Percentiles rank a stretch among this genome's conserved stretches.
phyloP scores from a whole-genome alignment of 345 rosid species.

The Jatropha curcas region DNA sequence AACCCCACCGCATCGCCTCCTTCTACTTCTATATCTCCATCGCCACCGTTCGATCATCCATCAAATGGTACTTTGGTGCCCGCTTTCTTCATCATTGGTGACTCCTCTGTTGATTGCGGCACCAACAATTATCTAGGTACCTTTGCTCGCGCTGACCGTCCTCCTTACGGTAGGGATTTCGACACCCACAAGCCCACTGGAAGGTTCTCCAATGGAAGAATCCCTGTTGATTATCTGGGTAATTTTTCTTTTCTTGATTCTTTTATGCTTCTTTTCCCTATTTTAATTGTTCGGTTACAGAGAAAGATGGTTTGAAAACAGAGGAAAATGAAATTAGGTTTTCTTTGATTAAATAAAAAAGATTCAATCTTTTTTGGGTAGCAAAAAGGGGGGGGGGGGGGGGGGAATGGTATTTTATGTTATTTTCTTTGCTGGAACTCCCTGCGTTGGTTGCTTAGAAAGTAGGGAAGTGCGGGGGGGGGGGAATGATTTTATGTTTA shows the following conservation, averaged over 20 bases:
- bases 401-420: too few relatives aligned
- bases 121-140: constrained; percentile 88
- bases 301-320: neutral
- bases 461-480: neutral
- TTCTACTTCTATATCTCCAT: constrained; percentile 10
- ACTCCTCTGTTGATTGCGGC: constrained; percentile 87
- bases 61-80: constrained; percentile 45
- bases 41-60: neutral
- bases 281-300: neutral
- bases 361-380: neutral
- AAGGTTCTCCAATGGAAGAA: constrained; percentile 86
- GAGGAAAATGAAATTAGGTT: neutral
- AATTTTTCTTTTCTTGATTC: constrained; percentile 3
- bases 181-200: constrained; percentile 83
- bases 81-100: constrained; percentile 75
- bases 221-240: constrained; percentile 94
- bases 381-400: too few relatives aligned
- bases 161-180: constrained; percentile 92
- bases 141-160: constrained; percentile 85
- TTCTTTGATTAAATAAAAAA: neutral
- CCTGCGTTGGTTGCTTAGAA: constrained; percentile 10
- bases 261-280: neutral
- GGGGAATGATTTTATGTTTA: neutral
- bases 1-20: constrained; percentile 17
- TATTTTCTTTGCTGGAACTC: neutral